Evolutionary conservation across 495 filamentous ascomycete species (phyloP).

Genomic region (Penicillium steckii): DNA sequence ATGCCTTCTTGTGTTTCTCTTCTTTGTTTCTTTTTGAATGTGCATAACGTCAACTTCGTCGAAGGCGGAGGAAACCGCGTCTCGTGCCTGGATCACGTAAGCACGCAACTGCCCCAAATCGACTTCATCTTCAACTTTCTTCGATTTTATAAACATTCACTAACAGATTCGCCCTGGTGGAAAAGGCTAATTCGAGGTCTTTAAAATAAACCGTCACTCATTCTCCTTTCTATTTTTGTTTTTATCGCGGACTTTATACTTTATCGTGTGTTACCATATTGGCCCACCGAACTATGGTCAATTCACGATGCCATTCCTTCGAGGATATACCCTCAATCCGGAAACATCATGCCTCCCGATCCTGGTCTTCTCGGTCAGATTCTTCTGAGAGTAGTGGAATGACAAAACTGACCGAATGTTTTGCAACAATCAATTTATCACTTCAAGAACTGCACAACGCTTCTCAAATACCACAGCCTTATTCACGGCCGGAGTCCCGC

Average conservation of each 20-base stretch:
- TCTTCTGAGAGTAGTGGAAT: conserved; percentile 7
- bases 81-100: conserved; percentile 5
- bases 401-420: conserved; percentile 13
- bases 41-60: too few species aligned
- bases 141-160: neutral
- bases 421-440: conserved; percentile 19
- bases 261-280: conserved; percentile 2
- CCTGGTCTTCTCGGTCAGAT: conserved; percentile 11
- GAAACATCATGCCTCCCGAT: conserved; percentile 10
- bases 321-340: conserved; percentile 15
- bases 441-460: conserved; percentile 13
- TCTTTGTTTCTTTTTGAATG: too few species aligned
- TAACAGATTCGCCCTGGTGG: neutral
- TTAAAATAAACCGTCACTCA: conserved; percentile 13
- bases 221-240: conserved; percentile 24
- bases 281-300: conserved; percentile 18
- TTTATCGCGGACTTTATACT: neutral
- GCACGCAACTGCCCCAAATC: neutral
- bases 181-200: too few species aligned
- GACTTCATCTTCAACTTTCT: too few species aligned
- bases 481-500: neutral
- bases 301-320: conserved; percentile 28
- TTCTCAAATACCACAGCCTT: conserved; percentile 13
- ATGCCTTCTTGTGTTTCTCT: too few species aligned
- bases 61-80: conserved; percentile 3